These are phyloP conservation scores for Cercophora sp. DNA, from an alignment of 495 filamentous ascomycete genomes.

Conservation along the genomic window DNA sequence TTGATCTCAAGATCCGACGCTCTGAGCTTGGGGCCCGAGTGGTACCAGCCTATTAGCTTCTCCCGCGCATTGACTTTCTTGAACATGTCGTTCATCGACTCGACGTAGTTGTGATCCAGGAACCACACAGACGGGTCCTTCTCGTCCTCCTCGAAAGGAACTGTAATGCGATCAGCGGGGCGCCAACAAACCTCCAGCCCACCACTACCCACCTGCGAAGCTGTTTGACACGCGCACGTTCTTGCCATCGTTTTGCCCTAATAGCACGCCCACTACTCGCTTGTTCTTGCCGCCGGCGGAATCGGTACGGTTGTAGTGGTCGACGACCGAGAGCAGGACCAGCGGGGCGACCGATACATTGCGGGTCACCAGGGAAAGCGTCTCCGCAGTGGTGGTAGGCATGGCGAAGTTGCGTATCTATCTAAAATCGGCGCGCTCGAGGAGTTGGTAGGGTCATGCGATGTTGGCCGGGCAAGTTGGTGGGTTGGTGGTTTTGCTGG, in stretches of 20 bases:
- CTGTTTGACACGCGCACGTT: constrained; percentile 97
- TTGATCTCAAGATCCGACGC: constrained; percentile 99
- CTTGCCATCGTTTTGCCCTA: constrained; percentile 93
- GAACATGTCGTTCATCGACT: constrained; percentile 99
- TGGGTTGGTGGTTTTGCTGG: no score
- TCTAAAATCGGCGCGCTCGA: neutral
- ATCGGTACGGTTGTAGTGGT: constrained; percentile 93
- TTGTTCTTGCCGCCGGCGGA: constrained; percentile 73
- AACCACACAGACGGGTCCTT: constrained; percentile 99
- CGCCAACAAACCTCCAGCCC: neutral
- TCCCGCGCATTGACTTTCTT: constrained; percentile 99
- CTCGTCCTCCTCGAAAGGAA: constrained; percentile 98
- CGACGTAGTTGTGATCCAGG: constrained; percentile 98
- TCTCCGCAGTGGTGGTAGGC: constrained; percentile 93
- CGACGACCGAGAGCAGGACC: constrained; percentile 95
- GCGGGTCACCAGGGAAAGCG: constrained; percentile 83
- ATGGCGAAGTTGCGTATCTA: constrained; percentile 49
- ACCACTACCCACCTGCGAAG: constrained; percentile 71
- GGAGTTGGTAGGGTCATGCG: constrained; percentile 11
- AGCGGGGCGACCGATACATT: constrained; percentile 96
- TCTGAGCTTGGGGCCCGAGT: constrained; percentile 93
- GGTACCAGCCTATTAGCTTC: constrained; percentile 99
- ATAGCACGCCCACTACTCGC: constrained; percentile 90
- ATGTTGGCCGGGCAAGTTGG: constrained; percentile 10
- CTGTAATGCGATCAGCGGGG: constrained; percentile 39